Evolutionary conservation across 257 asterid genomes (phyloP), one percentile per base, ranked within the genome.

Genomic region (Solanum paucissectum): DNA sequence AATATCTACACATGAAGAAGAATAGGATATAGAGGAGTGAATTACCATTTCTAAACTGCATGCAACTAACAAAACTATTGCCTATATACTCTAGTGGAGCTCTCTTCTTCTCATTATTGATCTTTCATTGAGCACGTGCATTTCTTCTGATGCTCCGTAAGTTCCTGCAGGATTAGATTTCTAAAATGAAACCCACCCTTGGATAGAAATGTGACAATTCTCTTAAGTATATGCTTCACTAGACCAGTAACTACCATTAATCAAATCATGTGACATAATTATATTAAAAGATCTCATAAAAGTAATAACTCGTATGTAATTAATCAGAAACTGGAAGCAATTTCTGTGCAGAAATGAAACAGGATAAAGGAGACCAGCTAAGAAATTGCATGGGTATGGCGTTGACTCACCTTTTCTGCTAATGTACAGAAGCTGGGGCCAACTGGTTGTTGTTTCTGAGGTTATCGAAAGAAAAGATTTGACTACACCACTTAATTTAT

Each of bases 71-170:
- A 64, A 83, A 44, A 83, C 83, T 44, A 85, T 75, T 76, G 79
- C 84, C 79, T 87, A 34, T 76, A 82, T 74, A 88, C 83, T 66
- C 13, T 71, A 55, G 75, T 3, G 64, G 83, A 77, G 25, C 34
- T 84, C 71, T 44, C 84, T 83, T 87, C 89, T 72, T 73, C 83
- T 82, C 90, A 84, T 91, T 18, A 82, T 32, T 92, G 94, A 86
- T 91, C 91, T 37, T 93, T 87, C 72, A 71, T 89, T 5, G 87
- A 91, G 93, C 99, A 95, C 69, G 89, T 94, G 92, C 99, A 96
- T 83, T 94, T 94, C 96, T 92, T 94, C 90, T 96, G 98, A 89
- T 93, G 94, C 93, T 96, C 98, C 9, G 91, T 87, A 76, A 95
- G 98, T 85, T 95, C 99, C 99, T 96, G 97, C 90, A 64, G 87